Evolutionary conservation across 1,139 yeast genomes (phyloP), one percentile per base, ranked within the genome.

Genomic region (Trichomonascaceae sp.): DNA sequence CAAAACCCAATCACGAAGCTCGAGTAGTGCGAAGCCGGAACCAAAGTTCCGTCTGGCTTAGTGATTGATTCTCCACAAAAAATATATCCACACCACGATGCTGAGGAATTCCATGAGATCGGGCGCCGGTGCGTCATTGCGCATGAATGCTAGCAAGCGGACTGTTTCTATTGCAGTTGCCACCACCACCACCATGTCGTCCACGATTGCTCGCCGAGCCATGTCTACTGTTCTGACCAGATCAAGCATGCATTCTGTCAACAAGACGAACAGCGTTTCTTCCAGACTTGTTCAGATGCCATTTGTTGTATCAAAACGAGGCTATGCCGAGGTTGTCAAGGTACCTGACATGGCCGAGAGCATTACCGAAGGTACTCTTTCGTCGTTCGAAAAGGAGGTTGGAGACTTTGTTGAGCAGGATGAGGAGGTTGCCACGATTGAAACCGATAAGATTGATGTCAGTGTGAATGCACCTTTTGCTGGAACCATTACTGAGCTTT

Each of bases 281-380:
- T n/a, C n/a, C n/a, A n/a, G n/a, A n/a, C n/a, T n/a, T n/a, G n/a
- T n/a, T n/a, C n/a, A n/a, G n/a, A n/a, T n/a, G n/a, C n/a, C n/a
- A n/a, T n/a, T n/a, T n/a, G n/a, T n/a, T n/a, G n/a, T n/a, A n/a
- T n/a, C n/a, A n/a, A 6, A 20, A 20, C 6, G 23, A 20, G 23
- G 23, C 6, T 20, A 20, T 20, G 54, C 54, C 36, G 54, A 51
- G 39, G 47, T 53, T 36, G 93, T 89, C 38, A 82, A 85, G 60
- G 98, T 89, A 26, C 99, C 99, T 34, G 93, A 84, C 47, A 85
- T 89, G 96, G 98, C 98, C 33, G 99, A 89, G 63, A 87, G 97
- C 36, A 79, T 89, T 55, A 84, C 96, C 33, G 99, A 89, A 62
- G 99, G 99, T 59, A 84, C 97, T 33, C 70, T 89, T 48, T 67